Evolutionary conservation across 495 filamentous ascomycete genomes (phyloP).

Genomic region (Evernia prunastri): DNA sequence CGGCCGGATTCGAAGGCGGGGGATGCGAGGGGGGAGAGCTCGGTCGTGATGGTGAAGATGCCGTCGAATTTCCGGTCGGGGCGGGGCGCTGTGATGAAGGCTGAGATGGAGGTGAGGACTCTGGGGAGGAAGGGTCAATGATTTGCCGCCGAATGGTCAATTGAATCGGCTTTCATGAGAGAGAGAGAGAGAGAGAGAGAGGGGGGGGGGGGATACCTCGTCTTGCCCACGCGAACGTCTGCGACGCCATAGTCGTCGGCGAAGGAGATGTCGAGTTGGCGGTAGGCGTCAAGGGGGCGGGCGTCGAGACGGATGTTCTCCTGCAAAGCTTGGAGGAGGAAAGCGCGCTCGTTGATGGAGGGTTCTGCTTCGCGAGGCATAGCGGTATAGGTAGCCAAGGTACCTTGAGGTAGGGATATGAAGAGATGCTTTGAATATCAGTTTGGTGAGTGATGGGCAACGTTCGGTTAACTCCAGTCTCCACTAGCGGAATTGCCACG

Average conservation of each 20-base stretch:
- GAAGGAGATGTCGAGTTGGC: slow-evolving; percentile 69
- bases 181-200: too few relatives aligned
- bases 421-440: too few relatives aligned
- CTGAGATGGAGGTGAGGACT: slow-evolving; percentile 76
- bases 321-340: slow-evolving; percentile 66
- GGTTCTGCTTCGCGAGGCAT: slow-evolving; percentile 90
- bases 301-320: slow-evolving; percentile 77
- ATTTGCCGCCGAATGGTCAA: background rate
- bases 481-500: too few relatives aligned
- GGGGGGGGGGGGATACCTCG: slow-evolving; percentile 50
- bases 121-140: slow-evolving; percentile 40
- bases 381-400: background rate
- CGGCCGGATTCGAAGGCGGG: slow-evolving; percentile 83
- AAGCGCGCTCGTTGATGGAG: slow-evolving; percentile 70
- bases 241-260: slow-evolving; percentile 87
- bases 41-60: slow-evolving; percentile 82
- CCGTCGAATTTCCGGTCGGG: slow-evolving; percentile 90
- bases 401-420: background rate
- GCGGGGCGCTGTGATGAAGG: slow-evolving; percentile 75
- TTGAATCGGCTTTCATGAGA: background rate
- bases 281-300: slow-evolving; percentile 69
- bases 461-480: background rate
- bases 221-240: slow-evolving; percentile 85
- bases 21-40: slow-evolving; percentile 87
- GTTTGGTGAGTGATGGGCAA: background rate